Conservation (phyloP, 225 moss, liverwort and hornwort genomes). For the Polytrichum formosum region DNA sequence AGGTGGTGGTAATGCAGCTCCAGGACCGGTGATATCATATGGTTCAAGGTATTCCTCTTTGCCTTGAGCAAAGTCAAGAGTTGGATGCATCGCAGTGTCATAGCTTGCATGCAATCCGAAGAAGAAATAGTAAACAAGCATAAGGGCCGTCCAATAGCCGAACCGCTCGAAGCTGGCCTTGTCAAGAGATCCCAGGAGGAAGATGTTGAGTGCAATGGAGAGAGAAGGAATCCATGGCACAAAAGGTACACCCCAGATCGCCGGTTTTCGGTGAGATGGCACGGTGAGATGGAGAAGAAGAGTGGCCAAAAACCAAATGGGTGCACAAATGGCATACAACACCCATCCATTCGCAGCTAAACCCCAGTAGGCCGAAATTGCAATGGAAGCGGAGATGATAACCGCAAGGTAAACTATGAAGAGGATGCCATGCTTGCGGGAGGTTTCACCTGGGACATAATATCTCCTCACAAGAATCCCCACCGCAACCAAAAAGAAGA, state of each 20-base stretch:
- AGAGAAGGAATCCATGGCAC: constrained; percentile 80
- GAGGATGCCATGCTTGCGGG: constrained; percentile 6
- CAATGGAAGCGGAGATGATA: constrained; percentile 51
- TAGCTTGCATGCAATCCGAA: constrained; percentile 78
- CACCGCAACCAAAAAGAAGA: constrained; percentile 48
- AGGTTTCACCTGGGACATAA: constrained; percentile 56
- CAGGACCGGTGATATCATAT: background rate
- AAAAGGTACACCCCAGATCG: constrained; percentile 75
- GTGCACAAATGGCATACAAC: constrained; percentile 25
- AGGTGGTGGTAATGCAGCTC: background rate
- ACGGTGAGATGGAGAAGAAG: constrained; percentile 39
- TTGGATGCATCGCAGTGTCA: constrained; percentile 46
- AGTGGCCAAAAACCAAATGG: constrained; percentile 57
- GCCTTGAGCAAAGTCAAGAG: background rate
- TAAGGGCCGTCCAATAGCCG: constrained; percentile 49
- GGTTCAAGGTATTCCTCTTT: background rate
- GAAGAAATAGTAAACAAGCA: constrained; percentile 69
- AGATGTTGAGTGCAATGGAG: constrained; percentile 58
- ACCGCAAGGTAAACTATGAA: constrained; percentile 15
- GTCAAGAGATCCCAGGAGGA: constrained; percentile 70
- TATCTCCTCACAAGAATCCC: constrained; percentile 63
- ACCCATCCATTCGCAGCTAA: constrained; percentile 21
- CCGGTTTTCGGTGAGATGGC: constrained; percentile 25
- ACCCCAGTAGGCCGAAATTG: constrained; percentile 53
- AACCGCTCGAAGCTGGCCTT: constrained; percentile 59